phyloP scores from a whole-genome alignment of 2,329 filamentous ascomycete genomes.

The Lecanosticta acicola region DNA sequence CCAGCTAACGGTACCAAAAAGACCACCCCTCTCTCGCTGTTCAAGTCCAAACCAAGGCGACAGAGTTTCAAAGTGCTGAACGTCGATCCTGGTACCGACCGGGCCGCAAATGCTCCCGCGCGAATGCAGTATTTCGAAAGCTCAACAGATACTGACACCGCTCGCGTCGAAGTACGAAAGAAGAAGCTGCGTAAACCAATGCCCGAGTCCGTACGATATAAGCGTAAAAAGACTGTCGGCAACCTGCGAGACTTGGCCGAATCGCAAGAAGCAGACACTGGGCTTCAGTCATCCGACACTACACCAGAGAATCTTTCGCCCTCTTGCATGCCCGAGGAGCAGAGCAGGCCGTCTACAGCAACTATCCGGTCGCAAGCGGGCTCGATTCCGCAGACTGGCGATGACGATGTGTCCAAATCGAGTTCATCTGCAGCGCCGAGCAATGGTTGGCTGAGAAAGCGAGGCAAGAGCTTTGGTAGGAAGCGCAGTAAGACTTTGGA shows the following conservation, averaged over 20 bases:
- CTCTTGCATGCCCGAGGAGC: background rate
- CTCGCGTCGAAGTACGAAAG: slow-evolving; percentile 14
- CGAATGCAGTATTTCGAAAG: background rate
- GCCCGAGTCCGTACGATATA: slow-evolving; percentile 22
- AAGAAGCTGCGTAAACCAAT: slow-evolving; percentile 32
- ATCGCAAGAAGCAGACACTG: background rate
- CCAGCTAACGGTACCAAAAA: slow-evolving; percentile 5
- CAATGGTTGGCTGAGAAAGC: slow-evolving; percentile 1
- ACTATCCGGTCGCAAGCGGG: background rate
- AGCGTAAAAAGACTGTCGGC: slow-evolving; percentile 18
- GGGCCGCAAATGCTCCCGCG: background rate
- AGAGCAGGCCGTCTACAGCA: background rate
- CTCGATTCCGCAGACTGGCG: too few relatives aligned
- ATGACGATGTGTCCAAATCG: too few relatives aligned
- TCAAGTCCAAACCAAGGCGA: slow-evolving; percentile 6
- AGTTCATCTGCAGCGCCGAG: too few relatives aligned
- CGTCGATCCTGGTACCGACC: background rate
- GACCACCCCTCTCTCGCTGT: slow-evolving; percentile 13
- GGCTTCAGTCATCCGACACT: background rate
- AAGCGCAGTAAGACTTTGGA: slow-evolving; percentile 15
- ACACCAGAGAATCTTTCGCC: background rate
- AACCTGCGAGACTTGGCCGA: slow-evolving; percentile 7
- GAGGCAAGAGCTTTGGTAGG: slow-evolving; percentile 21
- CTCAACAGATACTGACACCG: background rate
- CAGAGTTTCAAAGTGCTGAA: slow-evolving; percentile 7